Evolutionary conservation across 768 basidiomycete species (phyloP).

Genomic region (Tephrocybe rancida): DNA sequence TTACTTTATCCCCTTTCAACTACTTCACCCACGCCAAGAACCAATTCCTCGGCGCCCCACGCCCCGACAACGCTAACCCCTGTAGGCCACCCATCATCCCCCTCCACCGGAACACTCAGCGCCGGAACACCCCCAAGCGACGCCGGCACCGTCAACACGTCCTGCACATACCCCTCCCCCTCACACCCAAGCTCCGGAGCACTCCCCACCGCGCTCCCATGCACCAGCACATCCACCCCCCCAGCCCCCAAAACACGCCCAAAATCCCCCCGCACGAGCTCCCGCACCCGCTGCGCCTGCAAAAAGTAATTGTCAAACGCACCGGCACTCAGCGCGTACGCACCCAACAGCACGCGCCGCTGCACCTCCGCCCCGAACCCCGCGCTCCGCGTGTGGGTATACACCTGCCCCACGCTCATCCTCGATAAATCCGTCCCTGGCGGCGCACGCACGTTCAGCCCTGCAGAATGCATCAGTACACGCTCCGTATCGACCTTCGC

Average conservation of each 20-base stretch:
- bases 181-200: conserved; percentile 60
- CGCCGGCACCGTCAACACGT: conserved; percentile 90
- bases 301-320: conserved; percentile 98
- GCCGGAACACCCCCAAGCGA: conserved; percentile 89
- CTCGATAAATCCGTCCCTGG: too few relatives aligned
- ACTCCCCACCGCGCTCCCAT: conserved; percentile 85
- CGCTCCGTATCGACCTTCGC: neutral
- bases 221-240: conserved; percentile 80
- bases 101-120: conserved; percentile 64
- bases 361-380: conserved; percentile 87
- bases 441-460: conserved; percentile 51
- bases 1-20: conserved; percentile 39
- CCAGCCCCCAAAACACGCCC: conserved; percentile 68
- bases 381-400: conserved; percentile 64
- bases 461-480: conserved; percentile 29
- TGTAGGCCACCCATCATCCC: too few relatives aligned
- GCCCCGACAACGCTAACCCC: conserved; percentile 83
- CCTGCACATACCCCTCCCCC: conserved; percentile 76
- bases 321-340: conserved; percentile 89
- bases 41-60: conserved; percentile 76
- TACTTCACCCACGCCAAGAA: conserved; percentile 42
- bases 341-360: conserved; percentile 86
- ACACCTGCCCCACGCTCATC: conserved; percentile 47
- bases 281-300: conserved; percentile 84
- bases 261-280: conserved; percentile 74